Evolutionary conservation across 1,284 basidiomycete species (phyloP).

Genomic region (Vanrija sp.): DNA sequence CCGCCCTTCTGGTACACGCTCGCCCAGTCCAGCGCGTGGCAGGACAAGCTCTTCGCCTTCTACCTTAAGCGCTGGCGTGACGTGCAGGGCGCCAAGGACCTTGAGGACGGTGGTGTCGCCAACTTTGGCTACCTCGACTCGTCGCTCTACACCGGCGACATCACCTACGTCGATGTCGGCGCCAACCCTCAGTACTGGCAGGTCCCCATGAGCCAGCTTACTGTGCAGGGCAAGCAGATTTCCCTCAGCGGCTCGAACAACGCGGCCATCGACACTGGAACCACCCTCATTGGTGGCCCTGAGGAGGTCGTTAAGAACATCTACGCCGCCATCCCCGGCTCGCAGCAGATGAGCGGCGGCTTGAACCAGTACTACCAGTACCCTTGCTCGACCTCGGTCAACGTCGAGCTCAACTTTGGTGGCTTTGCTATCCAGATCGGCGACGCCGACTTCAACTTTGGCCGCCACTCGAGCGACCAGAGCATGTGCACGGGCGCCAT

Average conservation of each 20-base stretch:
- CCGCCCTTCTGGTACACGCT: slow-evolving; percentile 61
- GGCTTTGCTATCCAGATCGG: slow-evolving; percentile 61
- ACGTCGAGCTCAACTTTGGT: slow-evolving; percentile 66
- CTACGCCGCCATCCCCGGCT: slow-evolving; percentile 71
- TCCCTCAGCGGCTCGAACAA: slow-evolving; percentile 34
- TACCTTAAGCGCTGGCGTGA: slow-evolving; percentile 72
- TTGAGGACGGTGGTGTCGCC: slow-evolving; percentile 70
- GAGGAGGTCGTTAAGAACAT: slow-evolving; percentile 59
- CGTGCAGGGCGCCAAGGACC: slow-evolving; percentile 50
- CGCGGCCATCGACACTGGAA: slow-evolving; percentile 67
- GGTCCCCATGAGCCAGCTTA: slow-evolving; percentile 44
- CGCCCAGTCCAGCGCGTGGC: slow-evolving; percentile 57
- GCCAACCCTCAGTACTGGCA: slow-evolving; percentile 45
- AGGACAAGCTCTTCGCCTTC: slow-evolving; percentile 71
- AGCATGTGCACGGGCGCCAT: slow-evolving; percentile 52
- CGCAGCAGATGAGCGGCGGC: slow-evolving; percentile 59
- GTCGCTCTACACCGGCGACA: slow-evolving; percentile 69
- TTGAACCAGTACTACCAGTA: slow-evolving; percentile 68
- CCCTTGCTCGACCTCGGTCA: slow-evolving; percentile 68
- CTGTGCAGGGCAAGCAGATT: slow-evolving; percentile 49
- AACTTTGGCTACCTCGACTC: slow-evolving; percentile 60
- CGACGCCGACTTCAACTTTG: slow-evolving; percentile 72
- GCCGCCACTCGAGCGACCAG: slow-evolving; percentile 49
- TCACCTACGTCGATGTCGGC: slow-evolving; percentile 66
- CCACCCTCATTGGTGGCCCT: slow-evolving; percentile 86